Evolutionary conservation across 495 filamentous ascomycete genomes (phyloP), one percentile per base, ranked within the genome.

Genomic region (Xylaria intraflava): DNA sequence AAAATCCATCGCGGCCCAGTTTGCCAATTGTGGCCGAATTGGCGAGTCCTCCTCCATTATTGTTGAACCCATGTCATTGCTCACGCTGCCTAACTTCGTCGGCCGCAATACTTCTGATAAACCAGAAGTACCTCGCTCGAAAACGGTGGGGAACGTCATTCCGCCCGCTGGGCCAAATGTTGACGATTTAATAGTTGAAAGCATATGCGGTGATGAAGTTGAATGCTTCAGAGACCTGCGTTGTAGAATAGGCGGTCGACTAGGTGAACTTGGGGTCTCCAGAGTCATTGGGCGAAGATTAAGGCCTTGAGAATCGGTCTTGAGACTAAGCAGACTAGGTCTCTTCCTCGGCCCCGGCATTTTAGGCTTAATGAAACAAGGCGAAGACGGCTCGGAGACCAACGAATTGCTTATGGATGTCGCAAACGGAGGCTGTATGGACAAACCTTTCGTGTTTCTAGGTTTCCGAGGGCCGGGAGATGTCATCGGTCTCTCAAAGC

Each of bases 371-470:
- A 85, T 88, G 69, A 85, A 95, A 48, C 73, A 81, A 10, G 93
- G 90, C 5, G 93, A 95, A 1, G 86, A 77, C 24, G 91, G 88
- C 29, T 88, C 86, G 0, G 88, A 90, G 19, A 85, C 62, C 44
- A 75, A 57, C 2, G 52, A 41, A 35, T 68, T 69, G 12, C 66
- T 62, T 1, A 67, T 65, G 24, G 71, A 55, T 50, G 62, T 71
- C 7, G 74, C 69, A 11, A 81, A 76, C 12, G 86, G 82, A 42
- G 94, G 88, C 53, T 93, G 89, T 51, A 97, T 80, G 1, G 90
- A 95, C 4, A 98, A 75, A 45, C 92, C 92, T 68, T 98, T 98
- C 62, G 92, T 83, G 67, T 98, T 98, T 46, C 90, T 85, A 26
- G 83, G 79, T 65, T 89, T 86, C 64, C 83, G 77, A 2, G 90